Evolutionary conservation across 768 basidiomycete genomes (phyloP), one percentile per base, ranked within the genome.

Genomic region (Russula sp.): DNA sequence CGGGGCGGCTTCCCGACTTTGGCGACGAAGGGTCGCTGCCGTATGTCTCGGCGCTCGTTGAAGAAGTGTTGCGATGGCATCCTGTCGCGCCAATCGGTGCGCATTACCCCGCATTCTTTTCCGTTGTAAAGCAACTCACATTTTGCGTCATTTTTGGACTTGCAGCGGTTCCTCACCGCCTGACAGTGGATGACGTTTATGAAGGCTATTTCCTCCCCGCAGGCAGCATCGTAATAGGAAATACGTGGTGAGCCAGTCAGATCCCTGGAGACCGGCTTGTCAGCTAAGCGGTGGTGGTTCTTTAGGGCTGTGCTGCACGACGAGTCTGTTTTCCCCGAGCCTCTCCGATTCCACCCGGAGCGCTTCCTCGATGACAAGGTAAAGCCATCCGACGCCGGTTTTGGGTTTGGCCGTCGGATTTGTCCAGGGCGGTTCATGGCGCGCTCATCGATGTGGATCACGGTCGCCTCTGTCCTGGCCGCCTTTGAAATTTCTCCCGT

Each of bases 171-270:
- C 69, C 72, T 11, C 72, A 75, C 30, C 63, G 68, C 2, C 61
- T 71, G 6, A 30, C 50, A 5, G 53, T 22, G 18, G 66, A 71
- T 26, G 73, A 76, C 55, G 46, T 69, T 14, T 71, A 72, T 61
- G 67, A 71, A 6, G 71, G 72, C 16, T 69, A 71, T 53, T 64
- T 71, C 55, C 71, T 75, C 32, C 75, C 75, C 6, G 71, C 71
- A 22, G 75, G 75, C 44, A 69, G 71, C n/a, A 63, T 69, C 14
- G 65, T 72, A 10, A 44, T 72, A n/a, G 69, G 69, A 18, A 70
- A 70, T 16, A 28, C 61, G 28, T 70, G 66, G 69, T 70, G 38
- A 57, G 55, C 32, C 14, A 14, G 30, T 2, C 22, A 16, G 8
- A 44, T 32, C 30, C n/a, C 24, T 16, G 5, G 13, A 30, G 9